Evolutionary conservation across 441 rosid genomes (phyloP).

Genomic region (Pelargonium myrrhifolium): DNA sequence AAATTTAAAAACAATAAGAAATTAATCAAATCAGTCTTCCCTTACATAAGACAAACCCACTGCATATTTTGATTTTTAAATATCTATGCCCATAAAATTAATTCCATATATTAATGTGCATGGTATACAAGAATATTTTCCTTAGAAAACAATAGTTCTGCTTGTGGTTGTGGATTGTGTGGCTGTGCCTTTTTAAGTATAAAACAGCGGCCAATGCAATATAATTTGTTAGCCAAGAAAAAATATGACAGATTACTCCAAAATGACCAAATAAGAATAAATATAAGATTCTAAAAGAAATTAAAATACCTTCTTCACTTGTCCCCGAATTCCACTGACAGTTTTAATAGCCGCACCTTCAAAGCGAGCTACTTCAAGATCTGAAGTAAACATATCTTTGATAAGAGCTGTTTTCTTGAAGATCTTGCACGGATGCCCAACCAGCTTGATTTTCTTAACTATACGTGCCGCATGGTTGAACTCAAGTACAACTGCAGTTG

Average conservation of each 20-base stretch:
- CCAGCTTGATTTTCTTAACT: slow-evolving; percentile 74
- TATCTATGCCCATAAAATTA: neutral
- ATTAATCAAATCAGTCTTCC: slow-evolving; percentile 1
- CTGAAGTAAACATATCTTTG: slow-evolving; percentile 84
- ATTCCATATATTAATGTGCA: neutral
- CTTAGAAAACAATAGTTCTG: no score
- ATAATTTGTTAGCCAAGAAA: neutral
- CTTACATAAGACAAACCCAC: neutral
- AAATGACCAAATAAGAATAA: slow-evolving; percentile 2
- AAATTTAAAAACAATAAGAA: slow-evolving; percentile 6
- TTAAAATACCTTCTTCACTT: slow-evolving; percentile 68
- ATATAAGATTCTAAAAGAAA: neutral
- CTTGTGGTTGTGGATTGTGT: neutral
- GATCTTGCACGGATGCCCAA: slow-evolving; percentile 84
- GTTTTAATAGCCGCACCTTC: slow-evolving; percentile 80
- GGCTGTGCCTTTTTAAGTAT: neutral
- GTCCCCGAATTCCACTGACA: slow-evolving; percentile 92
- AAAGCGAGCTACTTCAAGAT: slow-evolving; percentile 81
- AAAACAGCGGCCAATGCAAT: neutral
- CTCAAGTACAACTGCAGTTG: slow-evolving; percentile 69
- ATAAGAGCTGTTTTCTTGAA: slow-evolving; percentile 87
- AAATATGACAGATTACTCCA: neutral
- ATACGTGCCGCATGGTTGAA: slow-evolving; percentile 70
- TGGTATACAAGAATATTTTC: neutral
- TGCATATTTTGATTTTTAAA: neutral